Evolutionary conservation across 2,329 filamentous ascomycete genomes (phyloP), one percentile per base, ranked within the genome.

Genomic region (Dryadomyces sulphureus): DNA sequence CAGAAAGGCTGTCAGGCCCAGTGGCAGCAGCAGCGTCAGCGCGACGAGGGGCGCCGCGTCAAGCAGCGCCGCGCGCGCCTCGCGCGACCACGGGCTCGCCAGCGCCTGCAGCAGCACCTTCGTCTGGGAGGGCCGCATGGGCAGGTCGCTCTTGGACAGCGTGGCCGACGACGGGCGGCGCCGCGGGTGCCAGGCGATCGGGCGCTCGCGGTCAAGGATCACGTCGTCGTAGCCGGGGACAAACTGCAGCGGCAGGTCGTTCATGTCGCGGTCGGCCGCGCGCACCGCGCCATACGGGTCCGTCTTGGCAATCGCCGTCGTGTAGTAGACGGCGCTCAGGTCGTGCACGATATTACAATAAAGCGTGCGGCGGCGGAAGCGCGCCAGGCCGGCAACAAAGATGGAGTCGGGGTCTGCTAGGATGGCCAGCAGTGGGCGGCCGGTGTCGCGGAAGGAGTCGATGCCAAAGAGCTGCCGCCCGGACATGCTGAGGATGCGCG

Each of bases 311-410:
- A 95, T 86, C 19, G 70, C 72, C 0, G 87, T 85, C 0, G 90
- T 95, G 60, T 90, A 94, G 63, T 84, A 86, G 1, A 81, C 77
- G 5, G 86, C 85, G 39, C 77, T 85, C 46, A 79, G 72, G 64
- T 96, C 90, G 61, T 95, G 94, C 57, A 84, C 67, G 41, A 94
- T 79, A 58, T 96, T 96, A 38, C 82, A 73, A 60, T 96, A 96
- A 1, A 94, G 66, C 4, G 77, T 83, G 48, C 79, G 81, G 46
- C 84, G 72, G 59, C 79, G 76, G 65, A 96, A 96, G 54, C 69
- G 73, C 50, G 75, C 72, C 40, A 96, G 69, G 0, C 80, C 89
- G 27, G 76, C 75, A 55, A 94, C 82, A 64, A 96, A 96, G 53
- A 94, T 84, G 50, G 84, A 89, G 43, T 81, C 73, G 0, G 82